Percentiles rank a stretch among this genome's conserved stretches.
Conservation (phyloP, 805 yeast species). For the Pichia californica region DNA sequence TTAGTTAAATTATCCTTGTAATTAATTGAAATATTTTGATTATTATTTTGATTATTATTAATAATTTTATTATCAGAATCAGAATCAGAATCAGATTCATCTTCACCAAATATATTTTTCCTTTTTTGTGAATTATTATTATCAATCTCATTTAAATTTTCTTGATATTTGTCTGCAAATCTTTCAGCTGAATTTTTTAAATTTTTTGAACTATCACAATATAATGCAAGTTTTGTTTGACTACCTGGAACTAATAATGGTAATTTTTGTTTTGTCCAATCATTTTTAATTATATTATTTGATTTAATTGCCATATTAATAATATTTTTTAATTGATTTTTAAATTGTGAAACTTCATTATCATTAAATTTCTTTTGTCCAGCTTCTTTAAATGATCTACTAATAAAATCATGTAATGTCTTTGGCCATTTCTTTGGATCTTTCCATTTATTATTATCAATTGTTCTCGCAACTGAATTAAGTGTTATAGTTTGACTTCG, state of each 20-base stretch:
- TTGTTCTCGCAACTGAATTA: conserved; percentile 15
- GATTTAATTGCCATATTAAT: conserved; percentile 43
- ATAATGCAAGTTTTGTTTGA: conserved; percentile 15
- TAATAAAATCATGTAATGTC: conserved; percentile 45
- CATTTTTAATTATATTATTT: conserved; percentile 39
- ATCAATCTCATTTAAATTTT: neutral
- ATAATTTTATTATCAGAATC: neutral
- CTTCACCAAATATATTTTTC: conserved; percentile 17
- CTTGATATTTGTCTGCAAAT: neutral
- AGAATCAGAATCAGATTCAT: conserved; percentile 12
- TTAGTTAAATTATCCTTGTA: too few species aligned
- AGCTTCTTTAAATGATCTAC: conserved; percentile 37
- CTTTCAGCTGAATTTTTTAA: neutral
- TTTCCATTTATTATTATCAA: conserved; percentile 10
- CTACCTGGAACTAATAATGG: conserved; percentile 33
- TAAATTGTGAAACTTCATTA: conserved; percentile 29
- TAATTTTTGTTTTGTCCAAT: conserved; percentile 47
- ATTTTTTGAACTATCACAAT: conserved; percentile 11
- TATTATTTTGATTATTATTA: neutral
- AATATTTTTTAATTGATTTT: conserved; percentile 42
- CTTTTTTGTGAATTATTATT: neutral
- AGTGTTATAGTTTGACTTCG: conserved; percentile 16
- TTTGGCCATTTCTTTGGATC: conserved; percentile 46
- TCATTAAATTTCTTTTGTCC: conserved; percentile 30
- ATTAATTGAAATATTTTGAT: too few species aligned